Base-by-base conservation (phyloP, 2,329 filamentous ascomycete species). In the Xylariaceae sp. region DNA sequence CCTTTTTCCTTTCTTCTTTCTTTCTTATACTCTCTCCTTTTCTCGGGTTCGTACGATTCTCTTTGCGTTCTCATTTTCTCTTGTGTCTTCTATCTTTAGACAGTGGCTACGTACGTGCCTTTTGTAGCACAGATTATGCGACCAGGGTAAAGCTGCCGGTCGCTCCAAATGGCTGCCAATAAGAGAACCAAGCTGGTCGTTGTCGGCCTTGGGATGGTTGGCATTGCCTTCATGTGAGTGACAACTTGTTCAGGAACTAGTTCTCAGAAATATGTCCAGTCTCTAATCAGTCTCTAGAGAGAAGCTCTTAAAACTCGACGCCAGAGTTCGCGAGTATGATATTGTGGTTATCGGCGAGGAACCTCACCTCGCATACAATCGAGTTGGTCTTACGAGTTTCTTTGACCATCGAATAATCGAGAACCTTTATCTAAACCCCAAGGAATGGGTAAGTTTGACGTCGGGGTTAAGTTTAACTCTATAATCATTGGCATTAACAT, bases 171-270 rank as follows among this genome's bases (percentile, higher is more conserved):
- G 80, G 59, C 68, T 2, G 60, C 45, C 42, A 61, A 53, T 10
- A 57, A 75, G 57, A 77, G 84, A 59, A 91, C 90, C 72, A 86
- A 81, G 68, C 76, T 96, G 37, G 91, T 96, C 2, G 86, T 96
- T 40, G 90, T 96, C 40, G 92, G 92, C 9, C 75, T 96, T 74
- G 92, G 92, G 2, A 97, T 97, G 93, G 92, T 96, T 44, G 91
- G 89, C 40, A 89, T 95, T 64, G 87, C 89, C 42, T 93, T 96
- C 71, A 91, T 96, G 89, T 93, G 76, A 80, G 88, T 79, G 9
- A 19, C 7, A 19, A 16, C 37, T 37, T 20, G 7, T 20, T 12
- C 16, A 40, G 10, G 10, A 32, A 1, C n/a, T 16, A 12, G 7
- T 20, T 21, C 23, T 26, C 7, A 50, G 16, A 18, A 14, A 37